Evolutionary conservation across 306 rosid species (phyloP).

Genomic region (Arachis stenosperma): DNA sequence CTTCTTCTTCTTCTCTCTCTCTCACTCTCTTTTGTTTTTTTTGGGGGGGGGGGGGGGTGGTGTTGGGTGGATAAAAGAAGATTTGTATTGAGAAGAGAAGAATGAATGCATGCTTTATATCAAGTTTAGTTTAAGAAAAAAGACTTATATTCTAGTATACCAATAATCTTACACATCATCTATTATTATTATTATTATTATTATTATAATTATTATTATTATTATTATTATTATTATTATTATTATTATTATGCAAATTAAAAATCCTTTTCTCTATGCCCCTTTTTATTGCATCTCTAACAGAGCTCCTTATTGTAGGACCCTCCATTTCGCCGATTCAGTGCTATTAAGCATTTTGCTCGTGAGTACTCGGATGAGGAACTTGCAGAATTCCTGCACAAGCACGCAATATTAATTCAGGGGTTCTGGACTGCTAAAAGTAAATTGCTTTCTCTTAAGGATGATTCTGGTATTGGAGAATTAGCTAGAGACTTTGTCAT

Average conservation of each 20-base stretch:
- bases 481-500: constrained; percentile 64
- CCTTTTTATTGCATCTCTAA: constrained; percentile 25
- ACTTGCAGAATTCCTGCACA: constrained; percentile 64
- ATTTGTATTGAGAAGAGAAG: no score
- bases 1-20: no score
- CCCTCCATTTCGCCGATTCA: constrained; percentile 62
- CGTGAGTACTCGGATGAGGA: constrained; percentile 62
- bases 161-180: neutral
- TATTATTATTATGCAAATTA: neutral
- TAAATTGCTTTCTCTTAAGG: constrained; percentile 46
- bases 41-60: no score
- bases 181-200: neutral
- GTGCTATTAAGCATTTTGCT: constrained; percentile 77
- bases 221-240: no score
- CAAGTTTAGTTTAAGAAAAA: no score
- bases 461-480: constrained; percentile 29
- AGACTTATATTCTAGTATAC: neutral
- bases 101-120: neutral
- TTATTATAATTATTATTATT: neutral
- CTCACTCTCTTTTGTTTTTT: no score
- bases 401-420: constrained; percentile 58
- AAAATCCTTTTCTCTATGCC: constrained; percentile 12
- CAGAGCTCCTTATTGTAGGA: constrained; percentile 52
- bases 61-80: no score
- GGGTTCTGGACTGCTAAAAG: constrained; percentile 87